phyloP scores from a whole-genome alignment of 2,329 filamentous ascomycete genomes.

The Penicillium sp. region DNA sequence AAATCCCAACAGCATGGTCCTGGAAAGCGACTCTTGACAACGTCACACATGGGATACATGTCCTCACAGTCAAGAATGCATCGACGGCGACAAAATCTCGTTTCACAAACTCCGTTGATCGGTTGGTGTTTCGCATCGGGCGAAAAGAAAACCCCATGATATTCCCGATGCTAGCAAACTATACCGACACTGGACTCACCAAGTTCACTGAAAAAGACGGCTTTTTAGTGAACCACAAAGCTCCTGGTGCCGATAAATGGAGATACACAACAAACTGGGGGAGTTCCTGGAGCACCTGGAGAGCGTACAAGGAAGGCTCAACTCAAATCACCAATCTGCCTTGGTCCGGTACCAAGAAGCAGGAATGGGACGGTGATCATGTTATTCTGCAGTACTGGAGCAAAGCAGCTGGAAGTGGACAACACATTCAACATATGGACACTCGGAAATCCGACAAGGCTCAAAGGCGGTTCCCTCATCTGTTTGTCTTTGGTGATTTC shows the following conservation, averaged over 20 bases:
- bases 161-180: constrained; percentile 58
- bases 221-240: constrained; percentile 59
- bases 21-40: constrained; percentile 59
- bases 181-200: constrained; percentile 56
- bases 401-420: constrained; percentile 58
- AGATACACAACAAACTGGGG: constrained; percentile 67
- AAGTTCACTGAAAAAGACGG: constrained; percentile 42
- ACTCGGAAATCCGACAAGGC: constrained; percentile 37
- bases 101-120: constrained; percentile 57
- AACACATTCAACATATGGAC: constrained; percentile 63
- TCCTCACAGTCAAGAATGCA: not conserved
- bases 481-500: constrained; percentile 64
- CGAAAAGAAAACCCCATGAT: constrained; percentile 61
- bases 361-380: constrained; percentile 64
- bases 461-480: constrained; percentile 60
- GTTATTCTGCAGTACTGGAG: constrained; percentile 66
- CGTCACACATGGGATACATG: constrained; percentile 38
- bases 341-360: constrained; percentile 60
- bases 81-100: constrained; percentile 29
- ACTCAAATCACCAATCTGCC: constrained; percentile 49
- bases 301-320: constrained; percentile 55
- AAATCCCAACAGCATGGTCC: constrained; percentile 56
- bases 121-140: constrained; percentile 65
- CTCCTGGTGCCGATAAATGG: constrained; percentile 63
- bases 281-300: constrained; percentile 62